Evolutionary conservation across 2,329 filamentous ascomycete species (phyloP), one percentile per base, ranked within the genome.

Genomic region (Aureobasidium sp.): DNA sequence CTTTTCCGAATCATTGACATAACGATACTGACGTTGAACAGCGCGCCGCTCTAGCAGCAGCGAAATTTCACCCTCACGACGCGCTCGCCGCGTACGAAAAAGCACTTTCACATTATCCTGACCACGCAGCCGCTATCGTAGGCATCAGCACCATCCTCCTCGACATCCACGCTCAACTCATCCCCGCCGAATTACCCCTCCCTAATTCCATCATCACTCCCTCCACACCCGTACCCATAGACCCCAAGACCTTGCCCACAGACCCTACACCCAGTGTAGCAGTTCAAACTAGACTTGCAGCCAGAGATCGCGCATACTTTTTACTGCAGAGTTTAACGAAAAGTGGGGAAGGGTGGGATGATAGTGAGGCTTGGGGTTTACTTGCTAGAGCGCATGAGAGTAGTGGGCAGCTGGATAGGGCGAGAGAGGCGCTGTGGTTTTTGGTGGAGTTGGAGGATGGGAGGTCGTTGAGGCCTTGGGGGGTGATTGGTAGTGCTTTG

Each of bases 391-490:
- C 93, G 13, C 93, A 98, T 74, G 96, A 99, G 78, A 89, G 94
- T 75, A 93, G 93, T 66, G 93, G 92, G 0, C 93, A 97, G 81
- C 79, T 89, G 2, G 93, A 96, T 43, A 97, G 95, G 82, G 92
- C 96, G 18, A 97, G 95, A 81, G 92, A 96, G 71, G 94, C 95
- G 53, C 85, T 98, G 9, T 98, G 96, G 96, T 98, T 95, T 94
- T 97, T 95, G 72, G 93, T 99, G 16, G 94, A 98, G 79, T 84
- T 99, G 36, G 96, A 98, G 76, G 95, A 99, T 76, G 90, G 89
- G 10, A 89, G 88, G 69, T 93, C 91, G 0, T 87, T 97, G 55
- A 88, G 96, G 66, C 87, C 88, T 66, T 98, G 95, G 96, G 86
- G 84, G 36, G 90, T 87, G 70, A 85, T 94, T 27, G 31, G 58